Evolutionary conservation across 352 stramenopile genomes (phyloP), one percentile per base, ranked within the genome.

Genomic region (Pythium myriotylum): DNA sequence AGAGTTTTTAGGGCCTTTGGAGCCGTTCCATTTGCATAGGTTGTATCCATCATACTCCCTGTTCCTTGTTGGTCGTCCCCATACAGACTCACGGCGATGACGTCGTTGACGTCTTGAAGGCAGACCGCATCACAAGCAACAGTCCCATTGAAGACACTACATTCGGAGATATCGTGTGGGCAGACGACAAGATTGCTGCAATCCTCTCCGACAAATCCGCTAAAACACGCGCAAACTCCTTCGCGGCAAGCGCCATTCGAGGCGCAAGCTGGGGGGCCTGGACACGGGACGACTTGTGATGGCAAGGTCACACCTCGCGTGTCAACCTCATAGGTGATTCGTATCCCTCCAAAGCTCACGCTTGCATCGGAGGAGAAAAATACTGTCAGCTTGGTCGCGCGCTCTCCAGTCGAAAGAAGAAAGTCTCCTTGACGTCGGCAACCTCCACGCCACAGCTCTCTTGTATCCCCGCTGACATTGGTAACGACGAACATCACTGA

Each of bases 161-260:
- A 90, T 0, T 53, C 53, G 16, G 67, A 58, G 2, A 72, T 3
- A 42, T 84, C 57, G 16, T 54, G 47, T 3, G 76, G 78, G 24
- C 81, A 90, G 1, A 88, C 41, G 5, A 81, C 62, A 20, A 71
- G 55, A 43, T 88, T 90, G 19, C 73, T 84, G 51, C 78, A 90
- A 51, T 84, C 82, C 51, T 90, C 81, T 8, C 81, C 81, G 8
- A 82, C 65, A 47, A 73, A 88, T 0, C 78, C 78, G n/a, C 46
- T 81, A 27, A 90, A 77, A 23, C 81, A 90, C 7, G 52, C 52
- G 26, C 81, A 90, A 14, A 29, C 29, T 14, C 81, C 81, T 14
- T 72, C 41, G 12, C 61, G 61, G 52, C 81, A 90, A 20, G 67
- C 70, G 7, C 80, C 80, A 52, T 82, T 88, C 16, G 70, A 55